Evolutionary conservation across 768 basidiomycete genomes (phyloP), one percentile per base, ranked within the genome.

Genomic region (Termitomyces sp.): DNA sequence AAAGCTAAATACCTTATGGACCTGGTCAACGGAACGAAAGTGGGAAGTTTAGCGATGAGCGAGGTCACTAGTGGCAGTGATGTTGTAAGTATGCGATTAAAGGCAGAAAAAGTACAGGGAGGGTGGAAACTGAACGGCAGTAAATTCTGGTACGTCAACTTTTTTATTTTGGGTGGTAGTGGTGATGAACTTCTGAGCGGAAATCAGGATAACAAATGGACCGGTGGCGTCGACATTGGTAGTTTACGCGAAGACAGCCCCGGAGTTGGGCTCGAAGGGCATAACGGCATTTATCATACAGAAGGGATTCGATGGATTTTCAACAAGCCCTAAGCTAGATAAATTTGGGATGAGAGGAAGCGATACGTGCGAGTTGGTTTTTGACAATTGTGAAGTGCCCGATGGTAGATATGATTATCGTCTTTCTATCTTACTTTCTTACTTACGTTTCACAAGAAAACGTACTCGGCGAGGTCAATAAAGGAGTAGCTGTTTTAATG

Each of bases 301-400:
- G 72, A 87, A 82, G 42, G 85, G 73, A 7, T 93, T 89, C 67
- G 69, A 79, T 40, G 95, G 93, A 1, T 95, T 95, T 70, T 92
- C 91, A 6, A 89, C 91, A 0, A 88, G 89, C 60, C 91, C 88
- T 56, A 94, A 95, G 63, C 76, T 98, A 20, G 95, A 98, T 69
- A 98, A 98, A 68, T 86, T 97, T 64, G 95, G 95, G 1, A 98
- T 98, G 95, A 76, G 95, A 62, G 95, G 95, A 36, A 92, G 90
- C 56, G 94, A 97, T 62, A 98, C 95, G 3, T 93, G 92, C 59
- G 95, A 98, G 66, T 73, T 97, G 22, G 85, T 95, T 18, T 97
- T 98, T 56, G 91, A 96, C 60, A 80, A 92, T 61, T 95, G 93
- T 61, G 81, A 88, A 61, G 89, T 98, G 3, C 93, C 95, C 1